Conservation (phyloP, 176 grass and related monocot species). For the Ensete ventricosum region DNA sequence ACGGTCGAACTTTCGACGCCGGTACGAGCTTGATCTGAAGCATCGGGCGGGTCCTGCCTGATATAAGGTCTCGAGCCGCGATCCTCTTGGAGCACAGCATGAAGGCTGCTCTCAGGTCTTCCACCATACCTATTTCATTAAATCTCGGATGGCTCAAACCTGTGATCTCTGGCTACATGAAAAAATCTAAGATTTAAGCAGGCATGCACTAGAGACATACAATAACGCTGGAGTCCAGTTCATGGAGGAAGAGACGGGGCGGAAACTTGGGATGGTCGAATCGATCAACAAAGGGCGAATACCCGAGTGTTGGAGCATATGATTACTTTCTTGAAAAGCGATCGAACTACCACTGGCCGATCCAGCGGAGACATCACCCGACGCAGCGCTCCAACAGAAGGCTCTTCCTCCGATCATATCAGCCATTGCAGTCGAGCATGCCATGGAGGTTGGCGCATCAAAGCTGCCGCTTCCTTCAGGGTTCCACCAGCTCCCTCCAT, state of each 20-base stretch:
- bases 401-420: slow-evolving; percentile 17
- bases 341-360: slow-evolving; percentile 16
- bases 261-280: slow-evolving; percentile 22
- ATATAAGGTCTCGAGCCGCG: slow-evolving; percentile 18
- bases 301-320: neutral
- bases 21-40: slow-evolving; percentile 19
- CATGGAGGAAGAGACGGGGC: slow-evolving; percentile 17
- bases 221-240: slow-evolving; percentile 26
- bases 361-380: slow-evolving; percentile 18
- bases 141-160: slow-evolving; percentile 22
- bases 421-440: slow-evolving; percentile 23
- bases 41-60: slow-evolving; percentile 4
- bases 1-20: slow-evolving; percentile 5
- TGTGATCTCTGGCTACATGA: neutral
- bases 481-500: slow-evolving; percentile 33
- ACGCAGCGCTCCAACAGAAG: slow-evolving; percentile 11
- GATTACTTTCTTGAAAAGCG: neutral
- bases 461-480: slow-evolving; percentile 10
- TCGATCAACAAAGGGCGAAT: slow-evolving; percentile 14
- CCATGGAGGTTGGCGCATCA: slow-evolving; percentile 9
- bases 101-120: slow-evolving; percentile 22
- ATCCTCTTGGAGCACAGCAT: slow-evolving; percentile 24
- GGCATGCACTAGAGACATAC: slow-evolving; percentile 5
- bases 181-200: neutral
- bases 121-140: slow-evolving; percentile 19